These are phyloP conservation scores for Pseudocercospora fijiensis DNA, from an alignment of 2,329 filamentous ascomycete genomes.

Conservation along the genomic window DNA sequence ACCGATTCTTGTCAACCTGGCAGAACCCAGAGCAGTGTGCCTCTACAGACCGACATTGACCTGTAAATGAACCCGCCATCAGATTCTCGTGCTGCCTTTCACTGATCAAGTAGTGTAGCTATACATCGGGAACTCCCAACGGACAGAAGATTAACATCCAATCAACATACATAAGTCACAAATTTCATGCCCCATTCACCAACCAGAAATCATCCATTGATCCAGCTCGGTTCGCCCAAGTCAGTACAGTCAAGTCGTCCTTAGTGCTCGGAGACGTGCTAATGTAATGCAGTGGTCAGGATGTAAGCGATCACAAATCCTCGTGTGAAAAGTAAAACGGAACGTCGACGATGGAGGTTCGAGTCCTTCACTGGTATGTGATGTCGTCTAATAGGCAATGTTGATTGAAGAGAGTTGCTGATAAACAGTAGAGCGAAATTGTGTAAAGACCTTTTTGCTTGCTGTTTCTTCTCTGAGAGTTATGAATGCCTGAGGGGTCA, in stretches of 20 bases:
- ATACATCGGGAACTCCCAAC: conserved; percentile 38
- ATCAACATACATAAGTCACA: background rate
- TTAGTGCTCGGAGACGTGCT: background rate
- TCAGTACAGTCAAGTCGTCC: background rate
- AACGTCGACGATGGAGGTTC: conserved; percentile 1
- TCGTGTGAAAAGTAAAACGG: background rate
- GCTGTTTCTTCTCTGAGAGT: no score
- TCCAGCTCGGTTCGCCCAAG: background rate
- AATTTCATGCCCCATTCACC: background rate
- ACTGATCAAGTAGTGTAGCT: conserved; percentile 16
- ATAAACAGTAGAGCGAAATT: no score
- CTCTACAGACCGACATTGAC: conserved; percentile 13
- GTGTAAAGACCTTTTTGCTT: no score
- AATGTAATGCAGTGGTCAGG: background rate
- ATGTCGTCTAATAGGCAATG: no score
- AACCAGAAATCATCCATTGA: background rate
- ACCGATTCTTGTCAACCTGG: background rate
- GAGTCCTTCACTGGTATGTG: background rate
- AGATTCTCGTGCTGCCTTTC: background rate
- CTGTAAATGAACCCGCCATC: background rate
- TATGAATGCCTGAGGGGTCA: no score
- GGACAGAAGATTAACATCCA: conserved; percentile 37
- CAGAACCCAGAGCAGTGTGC: background rate
- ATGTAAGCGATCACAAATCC: background rate
- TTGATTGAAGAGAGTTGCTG: no score